Conservation (phyloP, 177 flowering plant genomes). For the Vitis hybrid region DNA sequence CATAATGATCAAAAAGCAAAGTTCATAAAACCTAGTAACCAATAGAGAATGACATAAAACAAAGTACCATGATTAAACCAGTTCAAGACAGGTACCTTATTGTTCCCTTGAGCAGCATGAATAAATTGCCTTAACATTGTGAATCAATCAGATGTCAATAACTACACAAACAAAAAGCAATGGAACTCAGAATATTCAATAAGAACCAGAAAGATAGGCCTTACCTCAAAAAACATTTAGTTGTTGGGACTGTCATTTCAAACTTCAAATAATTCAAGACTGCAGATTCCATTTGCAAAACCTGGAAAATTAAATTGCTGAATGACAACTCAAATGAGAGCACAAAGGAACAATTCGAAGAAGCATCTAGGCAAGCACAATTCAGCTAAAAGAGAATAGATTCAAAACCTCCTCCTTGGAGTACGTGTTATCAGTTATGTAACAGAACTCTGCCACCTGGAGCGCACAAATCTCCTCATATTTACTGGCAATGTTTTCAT, state of each 20-base stretch:
- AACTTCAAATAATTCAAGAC: slow-evolving; percentile 89
- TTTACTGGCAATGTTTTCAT: slow-evolving; percentile 48
- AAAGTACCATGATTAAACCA: too few relatives aligned
- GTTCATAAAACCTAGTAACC: too few relatives aligned
- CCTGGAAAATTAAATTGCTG: slow-evolving; percentile 36
- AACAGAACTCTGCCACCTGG: slow-evolving; percentile 97
- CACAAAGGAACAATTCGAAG: too few relatives aligned
- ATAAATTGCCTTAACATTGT: slow-evolving; percentile 62
- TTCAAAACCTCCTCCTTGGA: slow-evolving; percentile 80
- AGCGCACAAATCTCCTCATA: slow-evolving; percentile 99
- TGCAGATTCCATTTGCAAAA: slow-evolving; percentile 87
- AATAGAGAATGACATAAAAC: too few relatives aligned
- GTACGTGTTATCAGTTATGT: slow-evolving; percentile 95
- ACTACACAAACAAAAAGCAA: not conserved
- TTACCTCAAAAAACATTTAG: slow-evolving; percentile 90
- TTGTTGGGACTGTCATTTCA: slow-evolving; percentile 93
- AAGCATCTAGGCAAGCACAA: not conserved
- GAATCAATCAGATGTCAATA: slow-evolving; percentile 12
- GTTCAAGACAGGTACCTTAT: slow-evolving; percentile 52
- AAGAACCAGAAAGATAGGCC: too few relatives aligned
- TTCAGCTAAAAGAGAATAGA: not conserved
- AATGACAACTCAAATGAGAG: not conserved
- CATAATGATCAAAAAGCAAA: too few relatives aligned
- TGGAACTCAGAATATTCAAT: not conserved
- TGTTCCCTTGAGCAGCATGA: slow-evolving; percentile 75